Evolutionary conservation across 352 stramenopile genomes (phyloP).

Genomic region (Phytophthora kernoviae): DNA sequence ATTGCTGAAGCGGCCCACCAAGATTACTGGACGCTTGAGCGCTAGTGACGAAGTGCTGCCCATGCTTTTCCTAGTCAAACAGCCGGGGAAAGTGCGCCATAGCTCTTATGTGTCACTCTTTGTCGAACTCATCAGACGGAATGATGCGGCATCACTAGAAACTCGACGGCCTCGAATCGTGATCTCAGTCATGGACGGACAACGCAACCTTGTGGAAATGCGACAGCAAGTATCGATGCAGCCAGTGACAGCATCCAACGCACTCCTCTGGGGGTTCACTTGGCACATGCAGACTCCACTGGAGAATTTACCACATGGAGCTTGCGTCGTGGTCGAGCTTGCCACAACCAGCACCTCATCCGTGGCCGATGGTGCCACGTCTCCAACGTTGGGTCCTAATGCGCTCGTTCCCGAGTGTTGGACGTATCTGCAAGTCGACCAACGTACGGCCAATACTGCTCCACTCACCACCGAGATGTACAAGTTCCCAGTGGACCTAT

Average conservation of each 20-base stretch:
- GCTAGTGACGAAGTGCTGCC: constrained; percentile 41
- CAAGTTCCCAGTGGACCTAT: constrained; percentile 78
- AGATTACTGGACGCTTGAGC: constrained; percentile 18
- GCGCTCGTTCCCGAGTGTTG: constrained; percentile 76
- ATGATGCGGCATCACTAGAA: constrained; percentile 48
- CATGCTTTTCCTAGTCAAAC: constrained; percentile 73
- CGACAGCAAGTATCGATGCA: constrained; percentile 80
- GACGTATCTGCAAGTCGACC: constrained; percentile 85
- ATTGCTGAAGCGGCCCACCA: constrained; percentile 29
- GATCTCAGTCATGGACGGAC: constrained; percentile 70
- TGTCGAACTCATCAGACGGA: constrained; percentile 71
- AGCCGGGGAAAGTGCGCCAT: constrained; percentile 70
- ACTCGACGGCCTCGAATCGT: constrained; percentile 63
- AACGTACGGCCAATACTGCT: constrained; percentile 75
- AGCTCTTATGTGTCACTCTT: constrained; percentile 87
- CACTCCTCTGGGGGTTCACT: constrained; percentile 85
- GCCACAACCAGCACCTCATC: constrained; percentile 57
- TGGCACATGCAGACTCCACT: constrained; percentile 95
- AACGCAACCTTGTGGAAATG: constrained; percentile 74
- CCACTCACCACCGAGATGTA: constrained; percentile 83
- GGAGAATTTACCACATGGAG: constrained; percentile 85
- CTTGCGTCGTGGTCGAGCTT: constrained; percentile 77
- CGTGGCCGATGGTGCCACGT: constrained; percentile 30
- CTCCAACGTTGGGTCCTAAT: constrained; percentile 37
- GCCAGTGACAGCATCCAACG: constrained; percentile 54